These are phyloP conservation scores for Sanguinoderma infundibulare DNA, from an alignment of 1,284 basidiomycete genomes.

Conservation along the genomic window DNA sequence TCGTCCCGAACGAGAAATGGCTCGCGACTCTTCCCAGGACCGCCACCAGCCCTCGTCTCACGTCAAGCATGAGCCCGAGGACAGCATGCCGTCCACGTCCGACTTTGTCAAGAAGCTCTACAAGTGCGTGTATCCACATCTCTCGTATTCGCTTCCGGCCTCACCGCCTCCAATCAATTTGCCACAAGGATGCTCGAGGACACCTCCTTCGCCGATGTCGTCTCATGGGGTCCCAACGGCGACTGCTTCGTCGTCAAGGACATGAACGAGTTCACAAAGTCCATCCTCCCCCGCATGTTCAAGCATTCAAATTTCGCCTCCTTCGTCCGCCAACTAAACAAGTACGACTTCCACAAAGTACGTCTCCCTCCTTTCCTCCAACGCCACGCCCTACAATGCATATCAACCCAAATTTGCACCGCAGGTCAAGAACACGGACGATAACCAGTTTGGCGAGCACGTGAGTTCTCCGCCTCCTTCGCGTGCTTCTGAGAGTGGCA, in stretches of 20 bases:
- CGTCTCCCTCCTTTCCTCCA: conserved; percentile 19
- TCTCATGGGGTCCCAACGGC: conserved; percentile 87
- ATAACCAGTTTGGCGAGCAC: conserved; percentile 79
- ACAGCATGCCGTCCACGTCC: conserved; percentile 74
- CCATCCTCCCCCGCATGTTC: conserved; percentile 93
- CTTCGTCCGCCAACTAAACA: conserved; percentile 95
- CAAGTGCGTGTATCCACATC: conserved; percentile 63
- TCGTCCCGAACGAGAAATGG: conserved; percentile 30
- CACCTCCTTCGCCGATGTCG: conserved; percentile 71
- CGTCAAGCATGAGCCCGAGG: conserved; percentile 47
- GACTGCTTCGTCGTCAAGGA: conserved; percentile 97
- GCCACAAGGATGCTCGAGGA: conserved; percentile 84
- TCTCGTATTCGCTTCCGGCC: conserved; percentile 11
- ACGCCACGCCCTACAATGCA: conserved; percentile 10
- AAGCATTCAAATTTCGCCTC: conserved; percentile 97
- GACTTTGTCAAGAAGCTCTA: conserved; percentile 98
- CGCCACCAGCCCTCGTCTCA: conserved; percentile 22
- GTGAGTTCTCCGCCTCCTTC: conserved; percentile 43
- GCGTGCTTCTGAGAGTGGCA: conserved; percentile 1
- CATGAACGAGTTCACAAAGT: conserved; percentile 97
- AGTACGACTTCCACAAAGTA: conserved; percentile 98
- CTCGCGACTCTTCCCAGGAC: conserved; percentile 28
- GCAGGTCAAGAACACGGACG: conserved; percentile 81
- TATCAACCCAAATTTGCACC: background rate
- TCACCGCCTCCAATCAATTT: background rate